phyloP scores from a whole-genome alignment of 2,329 filamentous ascomycete species.

The Cordyceps militaris region DNA sequence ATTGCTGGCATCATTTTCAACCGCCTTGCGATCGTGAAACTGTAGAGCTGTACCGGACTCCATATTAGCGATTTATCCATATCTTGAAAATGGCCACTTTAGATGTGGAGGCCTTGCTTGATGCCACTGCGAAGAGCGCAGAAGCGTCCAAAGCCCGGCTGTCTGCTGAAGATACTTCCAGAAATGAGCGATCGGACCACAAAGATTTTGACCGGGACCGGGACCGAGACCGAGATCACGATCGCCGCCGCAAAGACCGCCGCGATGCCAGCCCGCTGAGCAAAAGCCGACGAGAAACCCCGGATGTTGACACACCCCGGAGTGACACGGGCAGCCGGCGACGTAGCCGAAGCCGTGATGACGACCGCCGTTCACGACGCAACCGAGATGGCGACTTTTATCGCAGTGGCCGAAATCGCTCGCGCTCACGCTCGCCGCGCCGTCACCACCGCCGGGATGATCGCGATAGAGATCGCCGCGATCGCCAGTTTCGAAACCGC shows the following conservation, averaged over 20 bases:
- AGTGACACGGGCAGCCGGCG: slow-evolving; percentile 75
- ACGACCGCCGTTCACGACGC: slow-evolving; percentile 66
- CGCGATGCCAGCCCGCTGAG: slow-evolving; percentile 50
- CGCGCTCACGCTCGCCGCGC: slow-evolving; percentile 62
- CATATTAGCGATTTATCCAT: slow-evolving; percentile 9
- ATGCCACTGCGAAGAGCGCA: slow-evolving; percentile 66
- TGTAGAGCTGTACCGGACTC: background rate
- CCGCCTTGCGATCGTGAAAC: background rate
- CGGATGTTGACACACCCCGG: slow-evolving; percentile 57
- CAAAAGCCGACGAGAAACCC: slow-evolving; percentile 40
- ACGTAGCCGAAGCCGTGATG: slow-evolving; percentile 71
- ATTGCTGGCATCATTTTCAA: background rate
- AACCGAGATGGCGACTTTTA: slow-evolving; percentile 71
- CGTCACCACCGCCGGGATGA: slow-evolving; percentile 51
- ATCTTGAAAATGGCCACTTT: slow-evolving; percentile 38
- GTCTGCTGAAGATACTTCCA: slow-evolving; percentile 47
- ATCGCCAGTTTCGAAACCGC: slow-evolving; percentile 44
- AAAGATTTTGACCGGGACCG: slow-evolving; percentile 49
- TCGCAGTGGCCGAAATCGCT: slow-evolving; percentile 44
- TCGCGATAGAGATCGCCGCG: slow-evolving; percentile 43
- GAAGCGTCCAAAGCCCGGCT: slow-evolving; percentile 40
- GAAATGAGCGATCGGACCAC: slow-evolving; percentile 35
- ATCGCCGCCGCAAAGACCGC: slow-evolving; percentile 40
- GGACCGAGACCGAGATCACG: slow-evolving; percentile 46
- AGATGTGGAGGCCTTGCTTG: slow-evolving; percentile 86